phyloP scores from a whole-genome alignment of 495 filamentous ascomycete genomes.

The Parmelia sp. region DNA sequence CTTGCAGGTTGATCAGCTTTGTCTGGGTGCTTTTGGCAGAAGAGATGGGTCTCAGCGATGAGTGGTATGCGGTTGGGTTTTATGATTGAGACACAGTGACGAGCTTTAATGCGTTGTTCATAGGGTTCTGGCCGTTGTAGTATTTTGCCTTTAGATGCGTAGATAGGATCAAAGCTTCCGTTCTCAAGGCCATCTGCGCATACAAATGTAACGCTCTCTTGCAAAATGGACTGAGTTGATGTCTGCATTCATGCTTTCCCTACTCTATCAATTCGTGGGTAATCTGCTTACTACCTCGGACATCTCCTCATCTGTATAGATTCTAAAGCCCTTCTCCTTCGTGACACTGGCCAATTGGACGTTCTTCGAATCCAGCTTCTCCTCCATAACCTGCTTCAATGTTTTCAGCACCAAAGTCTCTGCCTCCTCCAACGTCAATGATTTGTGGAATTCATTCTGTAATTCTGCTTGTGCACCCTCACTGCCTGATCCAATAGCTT shows the following conservation, averaged over 20 bases:
- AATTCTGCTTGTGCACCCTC: conserved; percentile 96
- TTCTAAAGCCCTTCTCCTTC: conserved; percentile 93
- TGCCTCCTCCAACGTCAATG: conserved; percentile 84
- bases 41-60: background rate
- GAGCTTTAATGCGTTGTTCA: background rate
- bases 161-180: background rate
- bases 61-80: background rate
- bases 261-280: conserved; percentile 35
- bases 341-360: conserved; percentile 97
- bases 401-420: conserved; percentile 96
- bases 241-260: background rate
- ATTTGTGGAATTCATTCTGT: conserved; percentile 98
- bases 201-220: background rate
- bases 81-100: background rate
- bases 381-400: conserved; percentile 99
- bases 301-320: conserved; percentile 98
- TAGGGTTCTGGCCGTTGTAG: background rate
- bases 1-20: background rate
- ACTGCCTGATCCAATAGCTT: conserved; percentile 93
- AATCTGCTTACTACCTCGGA: conserved; percentile 75
- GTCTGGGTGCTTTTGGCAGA: background rate
- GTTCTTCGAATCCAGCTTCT: conserved; percentile 97
- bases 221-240: background rate
- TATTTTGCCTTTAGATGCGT: background rate
- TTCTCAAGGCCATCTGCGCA: background rate